These are phyloP conservation scores for Agastache rugosa DNA, from an alignment of 257 asterid species.

Conservation along the genomic window DNA sequence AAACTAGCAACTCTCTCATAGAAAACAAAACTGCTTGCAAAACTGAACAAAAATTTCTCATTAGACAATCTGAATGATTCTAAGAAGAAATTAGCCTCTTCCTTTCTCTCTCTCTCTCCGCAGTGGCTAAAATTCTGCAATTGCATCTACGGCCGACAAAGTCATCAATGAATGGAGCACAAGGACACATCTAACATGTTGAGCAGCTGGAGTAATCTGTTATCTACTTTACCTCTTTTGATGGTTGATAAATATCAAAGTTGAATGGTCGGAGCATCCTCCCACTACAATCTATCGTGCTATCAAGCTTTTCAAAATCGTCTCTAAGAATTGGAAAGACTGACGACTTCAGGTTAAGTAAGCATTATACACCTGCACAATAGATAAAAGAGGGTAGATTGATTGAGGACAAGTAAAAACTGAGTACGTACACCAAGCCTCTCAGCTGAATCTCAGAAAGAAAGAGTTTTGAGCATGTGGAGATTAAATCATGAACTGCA, in stretches of 20 bases:
- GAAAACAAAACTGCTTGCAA: slow-evolving; percentile 12
- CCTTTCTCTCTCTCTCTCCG: background rate
- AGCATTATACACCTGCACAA: slow-evolving; percentile 23
- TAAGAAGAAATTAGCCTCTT: background rate
- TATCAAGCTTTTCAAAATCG: slow-evolving; percentile 10
- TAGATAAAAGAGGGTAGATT: background rate
- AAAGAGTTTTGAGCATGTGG: background rate
- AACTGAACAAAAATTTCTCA: background rate
- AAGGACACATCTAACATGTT: background rate
- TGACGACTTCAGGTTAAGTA: background rate
- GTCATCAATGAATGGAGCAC: background rate
- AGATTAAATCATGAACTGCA: background rate
- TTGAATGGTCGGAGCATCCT: background rate
- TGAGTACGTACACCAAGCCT: too few relatives aligned
- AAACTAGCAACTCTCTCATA: background rate
- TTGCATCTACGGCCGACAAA: slow-evolving; percentile 5
- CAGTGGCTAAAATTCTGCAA: background rate
- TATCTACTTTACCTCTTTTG: background rate
- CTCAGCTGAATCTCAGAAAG: background rate
- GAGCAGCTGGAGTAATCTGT: background rate
- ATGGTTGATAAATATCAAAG: background rate
- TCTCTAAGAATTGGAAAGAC: background rate
- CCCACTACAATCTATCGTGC: background rate
- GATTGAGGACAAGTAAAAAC: background rate
- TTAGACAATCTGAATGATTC: background rate